Evolutionary conservation across 108 stramenopile species (phyloP).

Genomic region (Poteriospumella lacustris): DNA sequence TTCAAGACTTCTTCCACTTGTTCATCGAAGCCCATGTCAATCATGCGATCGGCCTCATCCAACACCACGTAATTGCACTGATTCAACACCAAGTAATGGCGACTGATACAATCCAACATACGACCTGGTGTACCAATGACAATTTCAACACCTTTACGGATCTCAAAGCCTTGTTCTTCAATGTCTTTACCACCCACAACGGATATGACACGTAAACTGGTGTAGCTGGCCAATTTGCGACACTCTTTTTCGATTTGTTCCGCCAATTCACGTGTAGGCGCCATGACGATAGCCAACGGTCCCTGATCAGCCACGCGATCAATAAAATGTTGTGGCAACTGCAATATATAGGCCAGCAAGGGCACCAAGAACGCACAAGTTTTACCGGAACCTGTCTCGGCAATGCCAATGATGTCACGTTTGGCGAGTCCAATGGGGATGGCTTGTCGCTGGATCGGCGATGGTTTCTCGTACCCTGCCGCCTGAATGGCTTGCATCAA

Average conservation of each 20-base stretch:
- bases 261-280: conserved; percentile 91
- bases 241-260: conserved; percentile 61
- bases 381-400: conserved; percentile 91
- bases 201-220: conserved; percentile 46
- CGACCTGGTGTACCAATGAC: conserved; percentile 95
- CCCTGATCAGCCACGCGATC: conserved; percentile 73
- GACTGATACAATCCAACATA: conserved; percentile 89
- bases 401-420: conserved; percentile 93
- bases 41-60: conserved; percentile 89
- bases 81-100: conserved; percentile 85
- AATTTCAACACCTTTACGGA: conserved; percentile 84
- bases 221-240: conserved; percentile 54
- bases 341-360: conserved; percentile 70
- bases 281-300: conserved; percentile 85
- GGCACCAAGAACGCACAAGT: conserved; percentile 88
- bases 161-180: conserved; percentile 72
- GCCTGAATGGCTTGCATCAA: conserved; percentile 37
- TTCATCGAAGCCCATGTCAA: conserved; percentile 45
- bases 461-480: conserved; percentile 75
- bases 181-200: conserved; percentile 87
- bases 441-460: conserved; percentile 85
- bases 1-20: conserved; percentile 75
- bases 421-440: conserved; percentile 87
- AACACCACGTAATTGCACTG: conserved; percentile 89
- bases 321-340: conserved; percentile 55